Evolutionary conservation across 2,329 filamentous ascomycete species (phyloP).

Genomic region (Blumeriella jaapii): DNA sequence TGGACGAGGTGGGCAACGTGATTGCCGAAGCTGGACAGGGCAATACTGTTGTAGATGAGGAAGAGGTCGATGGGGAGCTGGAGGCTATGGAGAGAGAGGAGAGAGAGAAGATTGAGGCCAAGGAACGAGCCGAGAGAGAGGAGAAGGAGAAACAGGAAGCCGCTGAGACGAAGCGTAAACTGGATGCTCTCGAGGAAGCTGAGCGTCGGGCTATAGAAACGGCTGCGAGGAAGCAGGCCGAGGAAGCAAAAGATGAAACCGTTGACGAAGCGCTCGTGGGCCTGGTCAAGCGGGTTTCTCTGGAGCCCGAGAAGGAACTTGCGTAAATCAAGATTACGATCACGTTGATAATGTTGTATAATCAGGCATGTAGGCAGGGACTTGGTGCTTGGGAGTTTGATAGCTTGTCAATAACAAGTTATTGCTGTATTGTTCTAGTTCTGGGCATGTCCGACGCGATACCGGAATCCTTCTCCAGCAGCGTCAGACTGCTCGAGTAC

Average conservation of each 20-base stretch:
- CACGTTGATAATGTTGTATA: not conserved
- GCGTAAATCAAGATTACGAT: not conserved
- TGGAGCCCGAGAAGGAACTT: constrained; percentile 15
- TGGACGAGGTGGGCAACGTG: constrained; percentile 71
- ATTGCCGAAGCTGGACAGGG: constrained; percentile 49
- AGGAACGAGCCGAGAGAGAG: constrained; percentile 21
- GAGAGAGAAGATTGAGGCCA: constrained; percentile 33
- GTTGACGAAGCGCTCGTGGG: constrained; percentile 12
- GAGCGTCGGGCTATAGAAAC: constrained; percentile 16
- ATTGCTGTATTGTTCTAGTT: constrained; percentile 14
- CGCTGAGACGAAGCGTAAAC: constrained; percentile 22
- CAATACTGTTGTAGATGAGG: constrained; percentile 55
- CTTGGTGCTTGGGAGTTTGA: constrained; percentile 10
- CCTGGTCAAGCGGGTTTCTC: constrained; percentile 15
- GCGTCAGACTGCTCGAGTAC: constrained; percentile 5
- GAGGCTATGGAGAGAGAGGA: constrained; percentile 51
- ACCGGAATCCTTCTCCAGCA: constrained; percentile 9
- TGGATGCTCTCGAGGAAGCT: constrained; percentile 21
- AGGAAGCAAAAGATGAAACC: constrained; percentile 4
- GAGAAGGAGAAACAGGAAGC: constrained; percentile 22
- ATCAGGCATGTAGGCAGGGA: constrained; percentile 3
- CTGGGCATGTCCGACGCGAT: constrained; percentile 14
- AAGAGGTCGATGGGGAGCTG: constrained; percentile 70
- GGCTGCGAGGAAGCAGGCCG: constrained; percentile 9
- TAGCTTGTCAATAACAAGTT: constrained; percentile 11